Base-by-base conservation (phyloP, 371 early-diverging fungal species). In the Mortierella sp. region DNA sequence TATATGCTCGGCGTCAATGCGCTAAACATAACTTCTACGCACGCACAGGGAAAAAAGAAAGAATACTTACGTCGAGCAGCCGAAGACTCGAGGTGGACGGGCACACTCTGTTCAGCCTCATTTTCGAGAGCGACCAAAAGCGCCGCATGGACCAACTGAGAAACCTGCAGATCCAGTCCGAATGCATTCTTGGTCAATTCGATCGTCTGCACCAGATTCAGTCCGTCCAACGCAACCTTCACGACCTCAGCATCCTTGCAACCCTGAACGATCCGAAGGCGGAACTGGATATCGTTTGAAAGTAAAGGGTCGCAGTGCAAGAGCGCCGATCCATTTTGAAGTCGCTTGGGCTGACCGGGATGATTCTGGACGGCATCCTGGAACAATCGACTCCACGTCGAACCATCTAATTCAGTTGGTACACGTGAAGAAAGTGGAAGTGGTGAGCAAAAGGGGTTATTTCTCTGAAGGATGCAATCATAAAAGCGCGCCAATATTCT, bases 361-460 rank as follows among this genome's bases (percentile, higher is more conserved):
- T 31, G 22, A 39, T 22, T 52, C 26, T 66, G 55, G 2, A n/a
- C 43, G 2, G 72, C 47, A 8, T 52, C 77, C 14, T 44, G 68
- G 37, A 77, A 77, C 26, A 81, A 61, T 9, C 45, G 58, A 22
- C 77, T 74, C 81, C 81, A 74, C 0, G 74, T 71, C 4, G 81
- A 74, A 3, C 58, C 71, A 29, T 50, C 81, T 81, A 70, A n/a
- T 3, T 26, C n/a, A 2, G 22, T 29, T 37, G 41, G 10, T 11
- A 24, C 52, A 45, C 34, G n/a, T n/a, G n/a, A 41, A 45, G 41
- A 6, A 39, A 68, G 40, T 9, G 43, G 19, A 66, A 26, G 7
- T n/a, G n/a, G n/a, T n/a, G n/a, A n/a, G n/a, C n/a, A n/a, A n/a
- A n/a, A n/a, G n/a, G n/a, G n/a, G n/a, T n/a, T n/a, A n/a, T n/a